Evolutionary conservation across 164 flowering plant species (phyloP), one percentile per base, ranked within the genome.

Genomic region (Tetrastigma voinierianum): DNA sequence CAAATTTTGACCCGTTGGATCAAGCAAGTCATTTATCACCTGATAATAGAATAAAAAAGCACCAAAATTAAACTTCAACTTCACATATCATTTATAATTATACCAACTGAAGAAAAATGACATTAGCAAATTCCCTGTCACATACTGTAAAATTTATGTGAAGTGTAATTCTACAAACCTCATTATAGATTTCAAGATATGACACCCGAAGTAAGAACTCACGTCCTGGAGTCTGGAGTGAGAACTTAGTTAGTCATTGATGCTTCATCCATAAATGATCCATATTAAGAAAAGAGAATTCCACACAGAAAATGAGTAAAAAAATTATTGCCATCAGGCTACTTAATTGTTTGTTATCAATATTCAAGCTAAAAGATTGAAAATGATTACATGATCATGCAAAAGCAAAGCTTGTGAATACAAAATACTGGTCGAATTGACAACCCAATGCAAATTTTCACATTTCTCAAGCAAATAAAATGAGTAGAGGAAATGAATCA

Each of bases 21-120:
- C 99, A 65, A 95, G 97, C 81, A 95, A 86, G 80, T 95, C 99
- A 85, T 95, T 95, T 73, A 95, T 95, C 77, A 95, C 94, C 99
- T 95, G 81, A 61, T 51, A 67, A 19, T 19, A 74, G 48, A n/a
- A n/a, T n/a, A 46, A 20, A 21, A n/a, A 4, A 63, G 61, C 40
- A 51, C 18, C 1, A n/a, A n/a, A 63, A 52, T 54, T 53, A 17
- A 67, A 14, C 12, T 51, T 64, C 62, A n/a, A 49, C 17, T 9
- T 32, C 40, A 32, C 40, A 32, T 4, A 32, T n/a, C 40, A 4
- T 32, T 19, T 5, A 19, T 54, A 12, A 20, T 25, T n/a, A 45
- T 9, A 25, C 18, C 11, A 44, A 56, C 20, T 10, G 56, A 32
- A 59, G 23, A 19, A 10, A 17, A 46, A 46, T 5, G 25, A 13